phyloP scores from a whole-genome alignment of 2,329 filamentous ascomycete species.

The Ceratocystis cubensis region DNA sequence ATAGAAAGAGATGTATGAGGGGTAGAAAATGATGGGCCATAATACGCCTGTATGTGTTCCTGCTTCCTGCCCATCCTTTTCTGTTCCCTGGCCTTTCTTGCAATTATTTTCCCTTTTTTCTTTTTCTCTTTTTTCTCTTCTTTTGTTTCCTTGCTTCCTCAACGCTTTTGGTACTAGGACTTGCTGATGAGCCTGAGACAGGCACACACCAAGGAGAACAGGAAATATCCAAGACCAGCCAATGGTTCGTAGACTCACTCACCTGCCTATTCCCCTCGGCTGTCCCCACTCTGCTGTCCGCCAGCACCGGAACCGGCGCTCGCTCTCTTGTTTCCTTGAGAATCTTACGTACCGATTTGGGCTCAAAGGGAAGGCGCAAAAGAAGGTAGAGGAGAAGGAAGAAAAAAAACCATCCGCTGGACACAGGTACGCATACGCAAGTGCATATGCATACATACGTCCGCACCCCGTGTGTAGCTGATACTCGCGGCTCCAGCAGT shows the following conservation, averaged over 20 bases:
- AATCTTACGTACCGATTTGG: not conserved
- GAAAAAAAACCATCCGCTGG: not conserved
- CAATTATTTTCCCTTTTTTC: not conserved
- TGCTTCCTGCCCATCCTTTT: no score
- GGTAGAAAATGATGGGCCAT: not conserved
- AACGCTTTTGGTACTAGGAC: not conserved
- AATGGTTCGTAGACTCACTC: not conserved
- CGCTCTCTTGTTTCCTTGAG: not conserved
- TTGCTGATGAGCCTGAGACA: no score
- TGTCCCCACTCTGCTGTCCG: not conserved
- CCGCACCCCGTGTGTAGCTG: not conserved
- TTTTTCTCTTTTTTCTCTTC: not conserved
- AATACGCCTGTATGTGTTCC: no score
- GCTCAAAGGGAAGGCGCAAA: not conserved
- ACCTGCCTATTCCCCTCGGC: not conserved
- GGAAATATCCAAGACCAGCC: not conserved
- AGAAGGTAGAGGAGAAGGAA: not conserved
- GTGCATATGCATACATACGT: not conserved
- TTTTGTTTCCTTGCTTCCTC: not conserved
- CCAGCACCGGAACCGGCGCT: not conserved
- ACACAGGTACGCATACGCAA: not conserved
- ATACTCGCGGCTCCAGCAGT: no score
- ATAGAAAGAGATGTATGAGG: not conserved
- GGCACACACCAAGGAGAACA: not conserved
- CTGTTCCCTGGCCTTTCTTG: no score